These are phyloP conservation scores for Cryptococcus hybrid DNA, from an alignment of 1,284 basidiomycete species.

Conservation along the genomic window DNA sequence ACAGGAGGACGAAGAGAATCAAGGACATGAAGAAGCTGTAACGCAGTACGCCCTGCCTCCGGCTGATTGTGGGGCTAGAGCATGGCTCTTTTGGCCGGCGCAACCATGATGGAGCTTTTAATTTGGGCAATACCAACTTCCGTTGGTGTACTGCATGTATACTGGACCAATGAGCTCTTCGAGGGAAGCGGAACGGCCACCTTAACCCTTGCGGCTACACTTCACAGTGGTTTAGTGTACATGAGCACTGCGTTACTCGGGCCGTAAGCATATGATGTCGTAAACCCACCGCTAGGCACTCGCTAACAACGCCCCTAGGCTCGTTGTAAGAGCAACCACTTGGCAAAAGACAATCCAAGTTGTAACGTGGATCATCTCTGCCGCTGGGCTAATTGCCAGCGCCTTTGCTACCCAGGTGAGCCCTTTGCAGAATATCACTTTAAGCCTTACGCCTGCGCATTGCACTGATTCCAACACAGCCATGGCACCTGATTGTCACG, in stretches of 20 bases:
- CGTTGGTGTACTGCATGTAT: conserved; percentile 46
- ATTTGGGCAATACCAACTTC: conserved; percentile 48
- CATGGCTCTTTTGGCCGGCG: conserved; percentile 46
- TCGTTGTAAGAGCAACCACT: conserved; percentile 34
- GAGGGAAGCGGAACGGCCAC: conserved; percentile 30
- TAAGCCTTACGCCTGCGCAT: background rate
- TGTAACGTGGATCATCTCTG: conserved; percentile 26
- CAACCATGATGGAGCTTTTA: conserved; percentile 39
- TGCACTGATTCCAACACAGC: conserved; percentile 10
- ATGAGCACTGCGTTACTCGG: conserved; percentile 38
- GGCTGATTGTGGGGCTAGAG: conserved; percentile 41
- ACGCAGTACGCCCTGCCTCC: conserved; percentile 28
- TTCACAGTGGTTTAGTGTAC: conserved; percentile 46
- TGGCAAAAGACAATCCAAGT: conserved; percentile 27
- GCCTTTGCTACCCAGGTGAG: conserved; percentile 40
- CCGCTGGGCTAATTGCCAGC: conserved; percentile 25
- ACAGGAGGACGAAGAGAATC: too few relatives aligned
- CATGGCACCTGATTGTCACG: conserved; percentile 46
- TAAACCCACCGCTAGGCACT: background rate
- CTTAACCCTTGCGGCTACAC: conserved; percentile 44
- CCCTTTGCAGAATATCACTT: too few relatives aligned
- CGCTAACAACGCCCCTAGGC: conserved; percentile 5
- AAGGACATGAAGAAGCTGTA: background rate
- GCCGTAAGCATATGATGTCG: conserved; percentile 29
- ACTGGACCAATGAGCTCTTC: conserved; percentile 44